Base-by-base conservation (phyloP, 1,139 yeast species). In the Saccharomycopsis crataegensis region DNA sequence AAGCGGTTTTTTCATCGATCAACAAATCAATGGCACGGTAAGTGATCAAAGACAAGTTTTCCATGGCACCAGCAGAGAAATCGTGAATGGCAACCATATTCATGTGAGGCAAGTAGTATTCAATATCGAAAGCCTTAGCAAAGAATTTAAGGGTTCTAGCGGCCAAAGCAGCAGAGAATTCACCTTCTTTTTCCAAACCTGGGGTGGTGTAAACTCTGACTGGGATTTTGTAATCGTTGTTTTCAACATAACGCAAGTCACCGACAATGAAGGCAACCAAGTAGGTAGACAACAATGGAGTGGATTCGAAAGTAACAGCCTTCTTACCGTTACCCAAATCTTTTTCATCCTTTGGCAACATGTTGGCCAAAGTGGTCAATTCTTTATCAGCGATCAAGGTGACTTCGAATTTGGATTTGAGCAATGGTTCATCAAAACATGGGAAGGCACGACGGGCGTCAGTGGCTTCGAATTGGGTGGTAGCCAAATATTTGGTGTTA, bases 391-490 rank as follows among this genome's bases (percentile, higher is more conserved):
- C 79, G 53, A 83, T 75, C 60, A 89, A 73, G 34, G 81, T 70
- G 56, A 89, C 75, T 57, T 82, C 82, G 65, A 87, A 89, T 48
- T 83, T 78, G 12, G 96, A 93, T 72, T 89, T 89, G 58, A 83
- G 76, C 53, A 83, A 80, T 11, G 96, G 96, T 67, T 89, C 96
- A 68, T 89, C 96, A 62, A 84, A 82, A 66, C 93, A 87, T 22
- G 96, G 96, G 74, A 89, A 88, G 3, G 96, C 96, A 61, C 91
- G 77, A 63, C 96, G 80, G 60, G 96, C 91, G 66, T 87, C 96
- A 14, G 94, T 85, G 33, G 96, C 84, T 69, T 89, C 96, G 74
- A 89, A 85, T 69, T 89, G 96, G 8, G 96, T 87, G 44, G 94
- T 82, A 38, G 88, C 82, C 76, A 87, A 78, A 61, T 77, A 77